Evolutionary conservation across 148 eudicot genomes (phyloP), one percentile per base, ranked within the genome.

Genomic region (Silene conica): DNA sequence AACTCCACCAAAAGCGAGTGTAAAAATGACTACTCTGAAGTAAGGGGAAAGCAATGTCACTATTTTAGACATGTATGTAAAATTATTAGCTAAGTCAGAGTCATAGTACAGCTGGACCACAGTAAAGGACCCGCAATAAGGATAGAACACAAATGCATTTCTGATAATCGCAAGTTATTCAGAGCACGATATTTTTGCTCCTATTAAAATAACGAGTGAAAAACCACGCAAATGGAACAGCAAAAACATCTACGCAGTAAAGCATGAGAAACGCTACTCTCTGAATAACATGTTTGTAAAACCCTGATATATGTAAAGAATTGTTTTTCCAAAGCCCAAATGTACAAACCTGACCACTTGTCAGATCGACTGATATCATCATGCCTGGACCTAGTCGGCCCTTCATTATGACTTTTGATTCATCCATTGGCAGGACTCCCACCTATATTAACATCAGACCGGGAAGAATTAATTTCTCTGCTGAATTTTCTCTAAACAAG

Each of bases 381-480:
- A 95, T 95, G 80, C 98, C 98, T 67, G 98, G 98, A 82, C 98
- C 98, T 76, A 95, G 85, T 25, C 98, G 98, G 73, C 98, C 98
- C 85, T 95, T 95, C 97, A 90, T 92, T 72, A 78, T 85, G 73
- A 95, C 85, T 80, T 95, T 92, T 59, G 98, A 95, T 74, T 95
- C 97, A 85, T 95, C 98, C 86, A 89, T 85, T 41, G 98, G 98
- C 48, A 95, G 78, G 75, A 95, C 98, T 69, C 98, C 98, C 78
- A 95, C 98, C 98, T 94, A 83, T 73, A 84, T 79, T 71, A 75
- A 60, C 72, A 73, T 59, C 73, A 79, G 72, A 73, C 75, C 79
- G 63, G 72, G 68, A 77, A 67, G 65, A 79, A 79, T 83, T 70
- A 83, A 72, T 78, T 71, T 74, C 75, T 70, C 73, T 64, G 74